Base-by-base conservation (phyloP, 2,329 filamentous ascomycete species). In the Dothideomycetes sp. region DNA sequence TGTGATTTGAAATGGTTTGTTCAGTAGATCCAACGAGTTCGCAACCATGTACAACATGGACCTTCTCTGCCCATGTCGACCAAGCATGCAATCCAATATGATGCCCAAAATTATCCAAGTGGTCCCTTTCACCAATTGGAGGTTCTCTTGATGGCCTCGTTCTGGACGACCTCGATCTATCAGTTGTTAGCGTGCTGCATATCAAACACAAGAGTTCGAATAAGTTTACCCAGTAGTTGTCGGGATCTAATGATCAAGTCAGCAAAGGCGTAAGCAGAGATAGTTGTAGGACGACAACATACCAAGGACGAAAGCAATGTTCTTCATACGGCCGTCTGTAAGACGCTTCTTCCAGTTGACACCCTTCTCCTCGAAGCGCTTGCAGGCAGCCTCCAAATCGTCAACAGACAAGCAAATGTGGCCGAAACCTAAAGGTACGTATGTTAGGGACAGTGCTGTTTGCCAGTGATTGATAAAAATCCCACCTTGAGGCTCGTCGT, bases 321-420 rank as follows among this genome's bases (percentile, higher is more conserved):
- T 85, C 72, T 84, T 89, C 88, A 95, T 94, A 35, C 68, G 61
- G 2, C 89, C 89, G 47, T 96, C 89, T 2, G 85, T 94, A 45
- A 96, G 71, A 48, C 84, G 74, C 78, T 96, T 96, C 77, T 94
- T 94, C 85, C 87, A 98, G 61, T 74, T 79, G 40, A 89, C 82
- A 4, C 81, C 75, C 55, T 84, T 67, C 40, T 78, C 75, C 58
- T 96, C 91, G 51, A 96, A 88, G 11, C 88, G 76, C 55, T 79
- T 66, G 63, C 89, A 95, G 8, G 91, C 88, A 5, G 82, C 81
- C 38, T 91, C 79, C n/a, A 96, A 57, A 56, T 94, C 78, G 56
- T 96, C 89, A 10, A 95, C 88, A 2, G 81, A 72, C 38, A 96
- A 66, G 56, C 86, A 93, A 45, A 95, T 87, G 55, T 95, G 88